Evolutionary conservation across 208 protist species (phyloP), one percentile per base, ranked within the genome.

Genomic region (Trypanosoma conorhini): DNA sequence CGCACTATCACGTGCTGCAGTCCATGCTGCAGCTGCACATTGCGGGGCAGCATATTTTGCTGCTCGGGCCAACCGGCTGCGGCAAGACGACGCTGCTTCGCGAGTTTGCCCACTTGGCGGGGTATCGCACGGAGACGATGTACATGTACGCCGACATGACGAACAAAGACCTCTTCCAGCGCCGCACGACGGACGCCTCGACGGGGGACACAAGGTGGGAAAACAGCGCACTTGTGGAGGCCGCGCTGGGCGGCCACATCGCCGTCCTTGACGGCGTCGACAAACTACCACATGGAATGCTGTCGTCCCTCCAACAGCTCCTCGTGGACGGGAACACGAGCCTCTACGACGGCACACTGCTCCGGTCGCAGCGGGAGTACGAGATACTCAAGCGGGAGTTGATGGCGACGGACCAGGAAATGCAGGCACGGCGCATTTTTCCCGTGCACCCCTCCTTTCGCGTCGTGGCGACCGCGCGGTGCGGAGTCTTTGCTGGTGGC

Each of bases 131-230:
- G 33, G 85, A 81, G 67, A 88, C 85, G 17, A 87, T 97, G 77
- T 89, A 97, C 75, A 77, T 94, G 19, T 98, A 97, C 82, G 81
- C 85, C 21, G 97, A 99, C 71, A 98, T 98, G 96, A 96, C 93
- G 26, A 80, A 90, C 58, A 89, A 94, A 35, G 97, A 99, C 62
- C 80, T 99, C 38, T 91, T 99, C 26, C 94, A 98, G 82, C 82
- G 94, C 40, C 88, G 97, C 67, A 86, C 83, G 48, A 99, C 96
- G 17, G 79, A 89, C 59, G 48, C 73, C 0, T 62, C 51, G 44
- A 89, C 72, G 3, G 92, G 95, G 24, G 89, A 98, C 69, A 98
- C 96, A 22, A 83, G 72, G 10, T 98, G 97, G 97, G 79, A 92
- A 54, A 83, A 89, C 50, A 91, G 92, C 10, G 70, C 86, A 28